A percentile compares a stretch with the other conserved stretches of the same genome.
Evolutionary conservation across 2,329 filamentous ascomycete species (phyloP).

Genomic region (Phialocephala subalpina): DNA sequence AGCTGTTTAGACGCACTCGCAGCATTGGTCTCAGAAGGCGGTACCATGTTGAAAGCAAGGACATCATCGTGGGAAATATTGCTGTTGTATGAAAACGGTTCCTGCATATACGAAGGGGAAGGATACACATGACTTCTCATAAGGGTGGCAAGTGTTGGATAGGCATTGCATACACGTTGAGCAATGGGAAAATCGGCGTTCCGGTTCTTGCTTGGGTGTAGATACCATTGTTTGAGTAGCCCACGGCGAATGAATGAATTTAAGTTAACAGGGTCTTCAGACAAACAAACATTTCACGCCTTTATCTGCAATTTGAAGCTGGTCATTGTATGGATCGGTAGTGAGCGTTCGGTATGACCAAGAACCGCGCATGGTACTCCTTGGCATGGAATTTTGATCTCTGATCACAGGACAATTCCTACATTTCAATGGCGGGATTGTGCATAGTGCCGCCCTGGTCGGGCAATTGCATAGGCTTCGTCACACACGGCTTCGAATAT

Average conservation of each 20-base stretch:
- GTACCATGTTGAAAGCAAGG: slow-evolving; percentile 84
- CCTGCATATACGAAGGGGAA: not conserved
- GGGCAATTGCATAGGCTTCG: too few species aligned
- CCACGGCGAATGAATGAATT: not conserved
- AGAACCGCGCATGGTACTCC: too few species aligned
- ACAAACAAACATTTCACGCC: too few species aligned
- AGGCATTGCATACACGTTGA: not conserved
- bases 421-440: too few species aligned
- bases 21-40: slow-evolving; percentile 79
- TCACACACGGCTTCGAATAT: too few species aligned
- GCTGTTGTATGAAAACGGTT: slow-evolving; percentile 57
- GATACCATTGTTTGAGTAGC: slow-evolving; percentile 8
- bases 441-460: too few species aligned
- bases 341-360: too few species aligned
- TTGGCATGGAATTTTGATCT: too few species aligned
- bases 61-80: slow-evolving; percentile 80
- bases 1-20: slow-evolving; percentile 66
- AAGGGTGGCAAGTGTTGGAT: not conserved
- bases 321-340: too few species aligned
- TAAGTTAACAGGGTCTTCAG: not conserved
- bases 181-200: not conserved
- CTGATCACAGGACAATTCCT: too few species aligned
- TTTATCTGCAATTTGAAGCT: too few species aligned
- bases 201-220: not conserved
- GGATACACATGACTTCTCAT: not conserved